phyloP scores from a whole-genome alignment of 148 eudicot genomes.

The Selenicereus undatus region DNA sequence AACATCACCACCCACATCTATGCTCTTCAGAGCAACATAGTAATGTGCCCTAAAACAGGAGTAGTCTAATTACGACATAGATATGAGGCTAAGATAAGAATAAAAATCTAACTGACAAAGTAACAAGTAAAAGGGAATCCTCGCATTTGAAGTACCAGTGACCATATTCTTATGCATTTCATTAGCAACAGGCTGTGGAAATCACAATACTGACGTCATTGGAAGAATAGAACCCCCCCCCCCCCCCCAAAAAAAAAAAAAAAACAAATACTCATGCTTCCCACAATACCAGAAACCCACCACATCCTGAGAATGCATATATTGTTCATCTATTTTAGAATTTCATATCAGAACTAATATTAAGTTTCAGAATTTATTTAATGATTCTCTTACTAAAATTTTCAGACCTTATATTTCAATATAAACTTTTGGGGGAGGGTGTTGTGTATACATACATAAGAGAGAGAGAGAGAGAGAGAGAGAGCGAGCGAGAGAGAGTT shows the following conservation, averaged over 20 bases:
- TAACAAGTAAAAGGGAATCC: neutral
- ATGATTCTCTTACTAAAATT: neutral
- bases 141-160: neutral
- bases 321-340: neutral
- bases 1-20: slow-evolving; percentile 61
- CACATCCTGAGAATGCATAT: neutral
- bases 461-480: neutral
- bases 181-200: neutral
- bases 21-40: slow-evolving; percentile 54
- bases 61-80: slow-evolving; percentile 38
- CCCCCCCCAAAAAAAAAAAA: neutral
- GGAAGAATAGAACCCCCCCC: neutral
- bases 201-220: neutral
- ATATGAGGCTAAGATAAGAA: slow-evolving; percentile 11
- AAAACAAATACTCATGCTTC: neutral
- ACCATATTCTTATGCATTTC: neutral
- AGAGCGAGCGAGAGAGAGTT: slow-evolving; percentile 1
- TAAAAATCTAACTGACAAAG: neutral
- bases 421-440: neutral
- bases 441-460: neutral
- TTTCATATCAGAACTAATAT: neutral
- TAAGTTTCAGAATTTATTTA: neutral
- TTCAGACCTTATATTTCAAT: neutral
- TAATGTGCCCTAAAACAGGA: slow-evolving; percentile 73
- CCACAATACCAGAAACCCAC: neutral